phyloP scores from a whole-genome alignment of 208 protist genomes.

The Leishmania mexicana region DNA sequence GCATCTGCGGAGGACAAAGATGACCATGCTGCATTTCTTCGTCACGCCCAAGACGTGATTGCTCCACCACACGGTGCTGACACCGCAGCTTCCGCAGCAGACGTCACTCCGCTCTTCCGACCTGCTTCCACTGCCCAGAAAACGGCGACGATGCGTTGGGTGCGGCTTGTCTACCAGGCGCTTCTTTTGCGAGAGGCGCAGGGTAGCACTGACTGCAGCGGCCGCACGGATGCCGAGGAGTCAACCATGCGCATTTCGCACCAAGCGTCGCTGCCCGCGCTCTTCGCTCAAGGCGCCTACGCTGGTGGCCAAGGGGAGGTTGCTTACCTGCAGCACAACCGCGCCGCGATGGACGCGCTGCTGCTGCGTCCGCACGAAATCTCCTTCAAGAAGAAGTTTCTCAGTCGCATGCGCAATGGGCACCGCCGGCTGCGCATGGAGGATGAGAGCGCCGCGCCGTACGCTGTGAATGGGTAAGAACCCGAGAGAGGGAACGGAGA shows the following conservation, averaged over 20 bases:
- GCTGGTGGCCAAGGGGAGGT: conserved; percentile 63
- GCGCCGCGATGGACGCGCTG: conserved; percentile 69
- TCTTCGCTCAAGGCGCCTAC: conserved; percentile 78
- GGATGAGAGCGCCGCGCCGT: conserved; percentile 41
- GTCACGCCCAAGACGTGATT: neutral
- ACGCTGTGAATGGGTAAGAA: conserved; percentile 8
- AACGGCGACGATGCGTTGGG: conserved; percentile 30
- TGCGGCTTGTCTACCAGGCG: conserved; percentile 32
- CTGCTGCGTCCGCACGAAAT: conserved; percentile 85
- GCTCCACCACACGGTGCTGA: neutral
- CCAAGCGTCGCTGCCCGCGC: conserved; percentile 40
- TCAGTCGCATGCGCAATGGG: conserved; percentile 60
- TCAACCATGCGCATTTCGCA: conserved; percentile 7
- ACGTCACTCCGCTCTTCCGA: neutral
- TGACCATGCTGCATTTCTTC: neutral
- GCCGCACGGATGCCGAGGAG: neutral
- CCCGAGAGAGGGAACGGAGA: neutral
- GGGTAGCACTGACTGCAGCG: neutral
- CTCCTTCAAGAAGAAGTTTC: conserved; percentile 70
- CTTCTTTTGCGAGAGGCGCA: conserved; percentile 33
- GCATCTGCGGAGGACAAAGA: neutral
- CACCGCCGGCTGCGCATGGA: conserved; percentile 65
- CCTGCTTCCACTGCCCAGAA: conserved; percentile 16
- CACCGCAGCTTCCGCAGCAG: neutral
- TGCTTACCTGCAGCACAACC: conserved; percentile 74